These are phyloP conservation scores for Synchytrium microbalum DNA, from an alignment of 371 early-diverging fungal genomes.

Conservation along the genomic window DNA sequence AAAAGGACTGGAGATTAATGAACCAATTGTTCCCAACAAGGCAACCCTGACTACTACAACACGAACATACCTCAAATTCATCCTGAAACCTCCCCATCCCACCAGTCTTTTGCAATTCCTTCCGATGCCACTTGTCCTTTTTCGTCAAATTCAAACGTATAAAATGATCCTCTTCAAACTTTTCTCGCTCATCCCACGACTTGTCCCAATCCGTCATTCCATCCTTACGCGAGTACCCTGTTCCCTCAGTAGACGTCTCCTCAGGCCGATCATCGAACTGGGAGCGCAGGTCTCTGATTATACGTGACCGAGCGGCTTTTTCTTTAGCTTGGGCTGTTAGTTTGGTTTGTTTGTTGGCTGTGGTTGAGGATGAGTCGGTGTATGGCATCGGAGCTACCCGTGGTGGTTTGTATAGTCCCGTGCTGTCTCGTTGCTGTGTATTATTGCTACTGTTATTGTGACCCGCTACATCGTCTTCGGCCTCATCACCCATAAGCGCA, in stretches of 20 bases:
- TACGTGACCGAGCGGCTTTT: conserved; percentile 67
- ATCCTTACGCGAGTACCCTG: conserved; percentile 34
- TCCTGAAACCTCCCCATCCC: conserved; percentile 61
- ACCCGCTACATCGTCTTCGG: conserved; percentile 37
- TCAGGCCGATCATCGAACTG: conserved; percentile 88
- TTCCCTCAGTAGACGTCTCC: conserved; percentile 58
- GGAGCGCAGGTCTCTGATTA: conserved; percentile 76
- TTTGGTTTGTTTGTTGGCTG: conserved; percentile 9
- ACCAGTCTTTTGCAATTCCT: conserved; percentile 45
- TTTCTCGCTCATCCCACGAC: conserved; percentile 53
- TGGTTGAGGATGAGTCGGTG: conserved; percentile 49
- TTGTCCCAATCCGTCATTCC: conserved; percentile 40
- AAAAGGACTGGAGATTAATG: not conserved
- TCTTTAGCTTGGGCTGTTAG: conserved; percentile 39
- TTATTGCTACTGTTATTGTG: conserved; percentile 15
- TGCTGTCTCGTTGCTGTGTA: conserved; percentile 15
- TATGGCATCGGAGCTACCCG: conserved; percentile 80
- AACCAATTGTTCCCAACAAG: no score
- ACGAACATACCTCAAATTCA: conserved; percentile 69
- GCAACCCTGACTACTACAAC: no score
- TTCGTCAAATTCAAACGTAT: conserved; percentile 66
- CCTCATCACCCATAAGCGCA: conserved; percentile 46
- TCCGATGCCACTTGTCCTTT: conserved; percentile 57
- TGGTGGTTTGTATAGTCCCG: conserved; percentile 74
- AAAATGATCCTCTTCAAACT: conserved; percentile 89